phyloP scores from a whole-genome alignment of 1,284 basidiomycete species.

The Melampsora americana region DNA sequence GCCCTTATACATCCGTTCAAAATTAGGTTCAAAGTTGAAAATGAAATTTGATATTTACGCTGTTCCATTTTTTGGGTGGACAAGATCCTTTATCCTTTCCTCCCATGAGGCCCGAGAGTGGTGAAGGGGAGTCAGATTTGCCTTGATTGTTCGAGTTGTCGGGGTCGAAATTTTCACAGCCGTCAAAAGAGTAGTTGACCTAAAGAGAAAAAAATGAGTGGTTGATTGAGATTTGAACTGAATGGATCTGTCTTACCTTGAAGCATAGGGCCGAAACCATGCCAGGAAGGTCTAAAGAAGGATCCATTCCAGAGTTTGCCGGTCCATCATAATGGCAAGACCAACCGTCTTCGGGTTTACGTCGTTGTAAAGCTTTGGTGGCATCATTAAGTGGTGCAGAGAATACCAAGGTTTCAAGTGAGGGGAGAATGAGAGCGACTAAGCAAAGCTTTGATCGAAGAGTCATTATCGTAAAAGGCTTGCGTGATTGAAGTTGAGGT shows the following conservation, averaged over 20 bases:
- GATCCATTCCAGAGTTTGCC: constrained; percentile 4
- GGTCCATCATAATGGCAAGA: constrained; percentile 27
- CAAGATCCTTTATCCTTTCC: constrained; percentile 2
- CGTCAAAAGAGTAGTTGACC: constrained; percentile 37
- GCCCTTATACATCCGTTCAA: background rate
- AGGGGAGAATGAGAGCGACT: too few relatives aligned
- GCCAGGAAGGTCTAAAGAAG: constrained; percentile 17
- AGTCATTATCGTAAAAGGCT: too few relatives aligned
- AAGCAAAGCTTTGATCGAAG: too few relatives aligned
- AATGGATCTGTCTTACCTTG: constrained; percentile 7
- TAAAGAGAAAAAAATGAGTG: background rate
- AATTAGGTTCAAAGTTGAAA: background rate
- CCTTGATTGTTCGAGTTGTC: background rate
- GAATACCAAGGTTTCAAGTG: background rate
- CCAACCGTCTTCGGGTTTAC: constrained; percentile 21
- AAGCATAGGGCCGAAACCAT: constrained; percentile 31
- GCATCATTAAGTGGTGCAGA: constrained; percentile 24
- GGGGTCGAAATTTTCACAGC: constrained; percentile 27
- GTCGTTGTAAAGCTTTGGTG: background rate
- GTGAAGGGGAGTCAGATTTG: background rate
- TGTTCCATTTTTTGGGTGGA: constrained; percentile 2
- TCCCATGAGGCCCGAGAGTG: background rate
- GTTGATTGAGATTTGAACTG: background rate
- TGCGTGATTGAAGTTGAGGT: too few relatives aligned
- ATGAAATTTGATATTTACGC: background rate